phyloP scores from a whole-genome alignment of 371 early-diverging fungal genomes.

The Actinomucor elegans region DNA sequence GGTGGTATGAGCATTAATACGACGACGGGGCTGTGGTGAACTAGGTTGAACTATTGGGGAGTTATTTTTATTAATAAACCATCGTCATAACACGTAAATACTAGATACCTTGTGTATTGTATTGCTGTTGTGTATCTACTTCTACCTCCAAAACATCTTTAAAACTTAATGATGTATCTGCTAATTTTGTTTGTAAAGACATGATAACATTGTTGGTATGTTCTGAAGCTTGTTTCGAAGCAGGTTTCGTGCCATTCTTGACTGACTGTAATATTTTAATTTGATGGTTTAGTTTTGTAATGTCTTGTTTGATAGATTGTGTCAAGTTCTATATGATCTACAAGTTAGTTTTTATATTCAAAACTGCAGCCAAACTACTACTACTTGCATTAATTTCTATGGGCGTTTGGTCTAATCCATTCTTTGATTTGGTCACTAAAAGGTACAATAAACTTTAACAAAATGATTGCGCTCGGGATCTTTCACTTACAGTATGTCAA shows the following conservation, averaged over 20 bases:
- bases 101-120: no score
- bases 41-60: constrained; percentile 21
- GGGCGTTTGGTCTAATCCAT: constrained; percentile 28
- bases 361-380: no score
- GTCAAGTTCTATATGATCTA: constrained; percentile 74
- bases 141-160: constrained; percentile 92
- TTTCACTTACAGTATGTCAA: constrained; percentile 57
- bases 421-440: constrained; percentile 14
- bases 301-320: constrained; percentile 90
- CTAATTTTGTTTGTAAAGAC: constrained; percentile 85
- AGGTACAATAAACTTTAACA: no score
- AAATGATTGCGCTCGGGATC: no score
- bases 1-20: constrained; percentile 21
- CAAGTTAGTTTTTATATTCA: background rate
- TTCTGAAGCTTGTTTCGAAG: constrained; percentile 76
- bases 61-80: no score
- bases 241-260: constrained; percentile 35
- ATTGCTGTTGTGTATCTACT: constrained; percentile 28
- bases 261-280: constrained; percentile 77
- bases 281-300: constrained; percentile 86
- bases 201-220: constrained; percentile 90
- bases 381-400: constrained; percentile 62
- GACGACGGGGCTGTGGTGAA: constrained; percentile 55
- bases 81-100: no score
- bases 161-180: constrained; percentile 83